Evolutionary conservation across 768 basidiomycete species (phyloP), one percentile per base, ranked within the genome.

Genomic region (Atractiella rhizophila): DNA sequence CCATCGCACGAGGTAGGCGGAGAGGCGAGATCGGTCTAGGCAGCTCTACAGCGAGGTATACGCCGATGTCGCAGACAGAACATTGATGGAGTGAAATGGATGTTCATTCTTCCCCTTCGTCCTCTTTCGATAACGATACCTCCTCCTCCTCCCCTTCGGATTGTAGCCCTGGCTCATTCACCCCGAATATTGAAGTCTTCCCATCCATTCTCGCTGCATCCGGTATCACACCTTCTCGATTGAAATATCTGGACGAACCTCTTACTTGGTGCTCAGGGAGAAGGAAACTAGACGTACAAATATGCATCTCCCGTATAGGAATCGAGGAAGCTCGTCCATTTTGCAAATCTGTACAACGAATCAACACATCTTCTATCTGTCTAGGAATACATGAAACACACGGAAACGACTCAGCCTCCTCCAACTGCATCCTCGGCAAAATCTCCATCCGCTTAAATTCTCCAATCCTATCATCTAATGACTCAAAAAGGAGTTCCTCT

Each of bases 381-480:
- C 34, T 36, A 46, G 39, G 33, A 31, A 20, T 34, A 19, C 33
- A 38, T 19, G 28, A 26, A 18, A 34, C 37, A 35, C 30, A 20
- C 16, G 16, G 23, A 28, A n/a, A 24, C 33, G 11, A 38, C 15
- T 65, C 67, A 46, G 79, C 73, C 58, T 98, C 91, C 21, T 82
- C 73, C 45, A 66, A 62, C 35, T 83, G 69, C 75, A 96, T 78
- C 47, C 71, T 70, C 48, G 75, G 66, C 53, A 94, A 94, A 25
- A 98, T 88, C 48, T 69, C 68, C 51, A 67, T 65, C 52, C 77
- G 64, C 61, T 91, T 94, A 65, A 98, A 96, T 16, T 57, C 63
- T 29, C 76, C 66, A 39, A 96, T 82, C 44, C 62, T 56, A 15
- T 70, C 68, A 29, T 70, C 71, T 48, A 85, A 80, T 50, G 76